Conservation (phyloP, 73 alveolate species). For the Chromera velia region DNA sequence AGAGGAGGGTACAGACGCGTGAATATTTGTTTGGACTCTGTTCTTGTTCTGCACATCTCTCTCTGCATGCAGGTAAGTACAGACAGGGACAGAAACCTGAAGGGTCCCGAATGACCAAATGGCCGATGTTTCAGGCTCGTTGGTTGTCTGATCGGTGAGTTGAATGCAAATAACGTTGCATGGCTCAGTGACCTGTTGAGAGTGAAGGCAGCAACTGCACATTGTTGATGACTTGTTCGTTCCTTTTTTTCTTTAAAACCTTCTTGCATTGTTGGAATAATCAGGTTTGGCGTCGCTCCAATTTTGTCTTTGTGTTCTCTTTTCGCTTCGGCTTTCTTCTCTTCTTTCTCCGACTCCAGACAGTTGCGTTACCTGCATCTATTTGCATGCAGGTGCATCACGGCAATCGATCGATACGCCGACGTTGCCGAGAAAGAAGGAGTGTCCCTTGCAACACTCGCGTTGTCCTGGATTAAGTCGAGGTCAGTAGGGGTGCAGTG, state of each 20-base stretch:
- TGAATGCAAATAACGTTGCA: too few species aligned
- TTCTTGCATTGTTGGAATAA: too few species aligned
- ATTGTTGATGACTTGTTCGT: not conserved
- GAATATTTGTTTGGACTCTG: too few species aligned
- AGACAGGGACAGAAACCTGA: constrained; percentile 33
- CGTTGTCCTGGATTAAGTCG: not conserved
- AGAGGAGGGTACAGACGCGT: too few species aligned
- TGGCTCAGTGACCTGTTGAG: not conserved
- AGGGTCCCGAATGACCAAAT: constrained; percentile 5
- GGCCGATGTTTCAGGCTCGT: not conserved
- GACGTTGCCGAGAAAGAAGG: not conserved
- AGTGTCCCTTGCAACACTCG: not conserved
- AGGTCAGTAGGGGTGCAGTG: too few species aligned
- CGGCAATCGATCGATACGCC: not conserved
- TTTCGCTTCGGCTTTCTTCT: too few species aligned
- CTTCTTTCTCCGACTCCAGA: too few species aligned
- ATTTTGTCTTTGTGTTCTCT: not conserved
- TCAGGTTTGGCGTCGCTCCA: not conserved
- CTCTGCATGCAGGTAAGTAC: too few species aligned
- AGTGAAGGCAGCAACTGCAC: not conserved
- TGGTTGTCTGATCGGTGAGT: not conserved
- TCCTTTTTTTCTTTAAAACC: too few species aligned
- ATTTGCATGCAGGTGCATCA: not conserved
- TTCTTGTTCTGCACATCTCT: too few species aligned
- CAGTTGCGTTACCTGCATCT: too few species aligned